A percentile compares a stretch with the other conserved stretches of the same genome.
Evolutionary conservation across 257 asterid genomes (phyloP).

Genomic region (Nicotiana obtusifolia): DNA sequence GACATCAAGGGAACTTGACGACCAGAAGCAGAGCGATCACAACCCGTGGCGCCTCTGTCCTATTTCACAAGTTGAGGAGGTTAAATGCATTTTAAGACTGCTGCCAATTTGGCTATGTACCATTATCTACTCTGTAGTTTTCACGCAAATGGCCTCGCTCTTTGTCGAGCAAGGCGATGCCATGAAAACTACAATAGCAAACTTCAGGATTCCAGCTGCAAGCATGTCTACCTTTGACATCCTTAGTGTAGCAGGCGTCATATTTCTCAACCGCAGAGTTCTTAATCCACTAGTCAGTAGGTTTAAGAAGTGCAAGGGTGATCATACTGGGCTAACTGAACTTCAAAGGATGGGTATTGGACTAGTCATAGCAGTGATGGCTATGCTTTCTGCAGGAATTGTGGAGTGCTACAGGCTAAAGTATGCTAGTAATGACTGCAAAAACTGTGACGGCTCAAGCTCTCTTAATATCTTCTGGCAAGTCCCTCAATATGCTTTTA

Average conservation of each 20-base stretch:
- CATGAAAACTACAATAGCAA: slow-evolving; percentile 58
- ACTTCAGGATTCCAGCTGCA: slow-evolving; percentile 83
- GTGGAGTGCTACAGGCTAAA: slow-evolving; percentile 77
- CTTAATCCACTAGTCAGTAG: slow-evolving; percentile 50
- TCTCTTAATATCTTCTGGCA: slow-evolving; percentile 93
- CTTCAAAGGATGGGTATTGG: slow-evolving; percentile 96
- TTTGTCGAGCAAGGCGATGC: slow-evolving; percentile 97
- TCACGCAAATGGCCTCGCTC: slow-evolving; percentile 97
- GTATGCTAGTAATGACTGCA: slow-evolving; percentile 54
- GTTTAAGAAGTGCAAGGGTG: slow-evolving; percentile 27
- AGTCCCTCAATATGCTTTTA: slow-evolving; percentile 79
- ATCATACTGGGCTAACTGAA: slow-evolving; percentile 40
- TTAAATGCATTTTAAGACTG: slow-evolving; percentile 70
- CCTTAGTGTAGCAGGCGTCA: slow-evolving; percentile 76
- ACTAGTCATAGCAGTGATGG: slow-evolving; percentile 63
- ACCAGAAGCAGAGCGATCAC: slow-evolving; percentile 30
- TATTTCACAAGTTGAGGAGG: slow-evolving; percentile 93
- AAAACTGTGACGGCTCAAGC: slow-evolving; percentile 79
- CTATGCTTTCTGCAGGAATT: slow-evolving; percentile 77
- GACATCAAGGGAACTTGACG: slow-evolving; percentile 51
- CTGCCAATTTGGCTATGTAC: slow-evolving; percentile 98
- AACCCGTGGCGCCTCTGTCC: slow-evolving; percentile 88
- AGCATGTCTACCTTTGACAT: slow-evolving; percentile 98
- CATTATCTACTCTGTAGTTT: slow-evolving; percentile 84
- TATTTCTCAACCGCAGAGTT: slow-evolving; percentile 72